Base-by-base conservation (phyloP, 2,329 filamentous ascomycete species). In the Cladophialophora chaetospira region DNA sequence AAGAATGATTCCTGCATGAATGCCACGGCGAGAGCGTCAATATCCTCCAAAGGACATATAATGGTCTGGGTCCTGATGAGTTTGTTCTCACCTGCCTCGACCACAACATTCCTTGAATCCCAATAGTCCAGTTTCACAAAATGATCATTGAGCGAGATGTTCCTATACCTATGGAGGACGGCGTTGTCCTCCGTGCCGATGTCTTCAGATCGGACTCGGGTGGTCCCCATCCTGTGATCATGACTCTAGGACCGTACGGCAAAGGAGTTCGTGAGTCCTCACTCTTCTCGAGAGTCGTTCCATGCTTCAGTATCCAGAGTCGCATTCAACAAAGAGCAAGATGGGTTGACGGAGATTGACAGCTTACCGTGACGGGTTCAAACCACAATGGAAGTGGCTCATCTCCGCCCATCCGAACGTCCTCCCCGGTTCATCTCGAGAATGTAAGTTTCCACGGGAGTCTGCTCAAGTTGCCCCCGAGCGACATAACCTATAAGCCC, bases 201-300 rank as follows among this genome's bases (percentile, higher is more conserved):
- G 46, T 65, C 5, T 65, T 64, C 49, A 57, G 62, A 5, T 62
- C 62, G 5, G 23, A 36, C 8, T 17, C 25, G 3, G 33, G 25
- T 13, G 31, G 26, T 25, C 38, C 40, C 2, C 29, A 49, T 23
- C 86, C 87, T 0, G 86, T 88, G 0, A 69, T 89, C 8, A 82
- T 87, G 2, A 89, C 86, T 0, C 89, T 89, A 60, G 87, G 87
- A 0, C 87, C 87, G 0, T 89, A 89, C 62, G 87, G 87, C 43
- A 89, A 90, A 64, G 86, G 50, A 10, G 42, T 54, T 4, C 44
- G n/a, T n/a, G n/a, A n/a, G n/a, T n/a, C n/a, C n/a, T n/a, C n/a
- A n/a, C n/a, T n/a, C n/a, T n/a, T n/a, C n/a, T n/a, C n/a, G n/a
- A n/a, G n/a, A n/a, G n/a, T n/a, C n/a, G n/a, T n/a, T n/a, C n/a